These are phyloP conservation scores for Rhodotorula paludigena DNA, from an alignment of 768 basidiomycete species.

Conservation along the genomic window DNA sequence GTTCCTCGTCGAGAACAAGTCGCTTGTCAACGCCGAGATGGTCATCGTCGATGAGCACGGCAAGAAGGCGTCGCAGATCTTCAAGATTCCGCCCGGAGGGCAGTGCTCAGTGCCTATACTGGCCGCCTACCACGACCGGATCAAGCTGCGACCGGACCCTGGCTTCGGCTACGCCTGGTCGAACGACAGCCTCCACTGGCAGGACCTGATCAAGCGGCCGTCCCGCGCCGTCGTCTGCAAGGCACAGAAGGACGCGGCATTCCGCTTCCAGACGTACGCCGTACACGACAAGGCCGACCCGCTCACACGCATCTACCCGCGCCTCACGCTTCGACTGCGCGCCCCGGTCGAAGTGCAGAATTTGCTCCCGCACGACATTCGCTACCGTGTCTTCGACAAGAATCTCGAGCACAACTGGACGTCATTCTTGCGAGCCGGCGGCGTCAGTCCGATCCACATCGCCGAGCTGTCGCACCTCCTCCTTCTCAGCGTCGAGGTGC, in stretches of 20 bases:
- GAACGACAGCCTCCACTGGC: constrained; percentile 69
- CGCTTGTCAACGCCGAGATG: constrained; percentile 84
- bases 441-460: constrained; percentile 92
- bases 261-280: constrained; percentile 89
- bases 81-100: constrained; percentile 83
- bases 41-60: constrained; percentile 80
- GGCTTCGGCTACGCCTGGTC: constrained; percentile 98
- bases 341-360: constrained; percentile 96
- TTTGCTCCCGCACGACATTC: constrained; percentile 83
- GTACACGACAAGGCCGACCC: constrained; percentile 64
- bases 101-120: constrained; percentile 87
- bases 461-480: constrained; percentile 86
- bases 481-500: constrained; percentile 74
- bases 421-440: constrained; percentile 86
- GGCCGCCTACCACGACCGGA: constrained; percentile 70
- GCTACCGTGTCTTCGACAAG: constrained; percentile 96
- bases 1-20: constrained; percentile 82
- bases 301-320: constrained; percentile 64
- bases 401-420: constrained; percentile 89
- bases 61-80: constrained; percentile 69
- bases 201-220: constrained; percentile 68
- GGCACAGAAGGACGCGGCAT: constrained; percentile 76
- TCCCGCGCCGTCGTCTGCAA: constrained; percentile 76
- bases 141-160: constrained; percentile 86
- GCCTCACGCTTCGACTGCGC: constrained; percentile 74